Evolutionary conservation across 2,329 filamentous ascomycete species (phyloP), one percentile per base, ranked within the genome.

Genomic region (Cryphonectria naterciae): DNA sequence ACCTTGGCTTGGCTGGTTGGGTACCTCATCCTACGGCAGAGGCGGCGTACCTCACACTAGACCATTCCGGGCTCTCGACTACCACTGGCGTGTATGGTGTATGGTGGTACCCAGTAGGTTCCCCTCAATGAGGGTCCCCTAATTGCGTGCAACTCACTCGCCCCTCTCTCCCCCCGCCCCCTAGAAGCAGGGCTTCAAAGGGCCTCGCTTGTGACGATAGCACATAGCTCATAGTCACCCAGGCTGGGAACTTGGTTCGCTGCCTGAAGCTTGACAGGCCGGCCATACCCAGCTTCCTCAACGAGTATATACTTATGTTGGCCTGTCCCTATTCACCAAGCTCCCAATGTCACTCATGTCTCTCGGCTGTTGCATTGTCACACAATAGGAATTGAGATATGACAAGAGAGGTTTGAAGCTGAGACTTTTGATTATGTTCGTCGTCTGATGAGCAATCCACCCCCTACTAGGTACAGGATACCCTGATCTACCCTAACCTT

Each of bases 301-400:
- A 58, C 25, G 54, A 32, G 54, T 10, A n/a, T 49, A 49, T 49
- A 49, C 46, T n/a, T 49, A 35, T 8, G 28, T 58, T 32, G 25
- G 54, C 25, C 54, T 35, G 54, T 32, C 17, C 28, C 54, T 28
- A 32, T 68, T 37, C 66, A 66, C 61, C 41, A 49, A 61, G 37
- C 32, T 43, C 52, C 41, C 56, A 52, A 67, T 54, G 43, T 72
- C 49, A 67, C 49, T 35, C 46, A 62, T 60, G 70, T 71, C 63
- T 65, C 63, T 67, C 67, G 68, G 58, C 60, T 70, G 49, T 35
- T 46, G 43, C 52, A 43, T 19, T 70, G 70, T 61, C 60, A 60
- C 64, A 65, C 63, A 52, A 35, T 41, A 28, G 63, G n/a, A 65
- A 49, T 28, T 52, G 63, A 65, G 63, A 65, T 65, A 65, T 65